phyloP scores from a whole-genome alignment of 225 moss, liverwort and hornwort genomes.

The Pseudisothecium myosuroides region DNA sequence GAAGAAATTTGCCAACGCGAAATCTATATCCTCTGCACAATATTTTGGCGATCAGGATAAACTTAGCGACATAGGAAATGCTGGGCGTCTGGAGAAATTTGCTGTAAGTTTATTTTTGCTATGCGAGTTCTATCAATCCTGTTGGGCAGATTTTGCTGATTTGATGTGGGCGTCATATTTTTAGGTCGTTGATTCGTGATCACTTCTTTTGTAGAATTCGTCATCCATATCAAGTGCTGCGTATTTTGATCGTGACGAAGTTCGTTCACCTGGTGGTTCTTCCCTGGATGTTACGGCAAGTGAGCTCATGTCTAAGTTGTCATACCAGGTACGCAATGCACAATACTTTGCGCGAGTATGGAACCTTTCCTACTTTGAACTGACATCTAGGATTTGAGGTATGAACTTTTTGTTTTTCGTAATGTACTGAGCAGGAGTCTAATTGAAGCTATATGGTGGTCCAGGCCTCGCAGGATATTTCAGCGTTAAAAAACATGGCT shows the following conservation, averaged over 20 bases:
- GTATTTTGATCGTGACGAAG: conserved; percentile 87
- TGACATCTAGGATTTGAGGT: neutral
- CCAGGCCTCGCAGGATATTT: conserved; percentile 98
- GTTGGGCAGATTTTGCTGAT: neutral
- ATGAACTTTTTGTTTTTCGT: neutral
- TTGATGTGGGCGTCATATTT: neutral
- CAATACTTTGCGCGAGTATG: neutral
- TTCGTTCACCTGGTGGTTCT: conserved; percentile 41
- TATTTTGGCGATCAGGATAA: conserved; percentile 62
- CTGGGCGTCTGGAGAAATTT: conserved; percentile 80
- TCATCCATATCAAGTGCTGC: conserved; percentile 92
- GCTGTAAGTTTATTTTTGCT: conserved; percentile 39
- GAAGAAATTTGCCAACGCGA: conserved; percentile 90
- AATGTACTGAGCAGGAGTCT: conserved; percentile 1
- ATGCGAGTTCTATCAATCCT: neutral
- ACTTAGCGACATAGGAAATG: conserved; percentile 52
- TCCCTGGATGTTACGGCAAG: conserved; percentile 71
- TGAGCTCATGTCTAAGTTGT: conserved; percentile 84
- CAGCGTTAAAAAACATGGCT: conserved; percentile 77
- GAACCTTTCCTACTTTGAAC: neutral
- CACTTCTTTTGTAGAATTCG: conserved; percentile 46
- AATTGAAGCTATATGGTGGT: conserved; percentile 34
- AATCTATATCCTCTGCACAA: conserved; percentile 94
- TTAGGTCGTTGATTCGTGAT: neutral
- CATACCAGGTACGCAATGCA: conserved; percentile 58